phyloP scores from a whole-genome alignment of 2,329 filamentous ascomycete species.

The Xylariaceae sp. region DNA sequence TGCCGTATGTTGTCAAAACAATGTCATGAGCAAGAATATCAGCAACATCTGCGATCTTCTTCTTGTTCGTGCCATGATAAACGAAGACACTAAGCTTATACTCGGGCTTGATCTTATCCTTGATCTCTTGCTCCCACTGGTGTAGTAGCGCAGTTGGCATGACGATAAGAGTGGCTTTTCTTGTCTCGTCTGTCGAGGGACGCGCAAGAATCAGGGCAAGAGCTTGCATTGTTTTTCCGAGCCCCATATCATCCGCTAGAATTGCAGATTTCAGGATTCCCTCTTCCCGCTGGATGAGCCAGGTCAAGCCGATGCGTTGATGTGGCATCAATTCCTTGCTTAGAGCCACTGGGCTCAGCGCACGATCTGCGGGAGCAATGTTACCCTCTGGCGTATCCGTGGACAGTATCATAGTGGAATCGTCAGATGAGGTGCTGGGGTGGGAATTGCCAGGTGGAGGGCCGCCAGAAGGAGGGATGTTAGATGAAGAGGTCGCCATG shows the following conservation, averaged over 20 bases:
- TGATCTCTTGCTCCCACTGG: conserved; percentile 29
- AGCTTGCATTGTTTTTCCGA: conserved; percentile 31
- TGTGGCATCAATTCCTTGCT: conserved; percentile 22
- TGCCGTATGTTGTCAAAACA: conserved; percentile 76
- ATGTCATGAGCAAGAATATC: conserved; percentile 65
- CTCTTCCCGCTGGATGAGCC: conserved; percentile 29
- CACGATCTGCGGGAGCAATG: conserved; percentile 14
- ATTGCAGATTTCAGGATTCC: conserved; percentile 25
- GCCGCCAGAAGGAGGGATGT: no score
- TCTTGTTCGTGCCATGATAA: conserved; percentile 22
- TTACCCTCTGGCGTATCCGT: conserved; percentile 13
- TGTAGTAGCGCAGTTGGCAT: conserved; percentile 24
- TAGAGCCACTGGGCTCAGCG: conserved; percentile 11
- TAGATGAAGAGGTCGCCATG: no score
- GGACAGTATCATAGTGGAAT: no score
- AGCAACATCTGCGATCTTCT: conserved; percentile 19
- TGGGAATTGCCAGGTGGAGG: no score
- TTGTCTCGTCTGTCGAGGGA: conserved; percentile 19
- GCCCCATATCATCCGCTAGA: conserved; percentile 31
- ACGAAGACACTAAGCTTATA: conserved; percentile 26
- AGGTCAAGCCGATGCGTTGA: conserved; percentile 28
- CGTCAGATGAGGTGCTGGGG: no score
- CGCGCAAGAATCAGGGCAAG: conserved; percentile 27
- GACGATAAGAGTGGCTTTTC: conserved; percentile 29
- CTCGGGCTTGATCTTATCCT: conserved; percentile 25